Evolutionary conservation across 192 early-diverging fungal species (phyloP), one percentile per base, ranked within the genome.

Genomic region (Fimicolochytrium jonesii): DNA sequence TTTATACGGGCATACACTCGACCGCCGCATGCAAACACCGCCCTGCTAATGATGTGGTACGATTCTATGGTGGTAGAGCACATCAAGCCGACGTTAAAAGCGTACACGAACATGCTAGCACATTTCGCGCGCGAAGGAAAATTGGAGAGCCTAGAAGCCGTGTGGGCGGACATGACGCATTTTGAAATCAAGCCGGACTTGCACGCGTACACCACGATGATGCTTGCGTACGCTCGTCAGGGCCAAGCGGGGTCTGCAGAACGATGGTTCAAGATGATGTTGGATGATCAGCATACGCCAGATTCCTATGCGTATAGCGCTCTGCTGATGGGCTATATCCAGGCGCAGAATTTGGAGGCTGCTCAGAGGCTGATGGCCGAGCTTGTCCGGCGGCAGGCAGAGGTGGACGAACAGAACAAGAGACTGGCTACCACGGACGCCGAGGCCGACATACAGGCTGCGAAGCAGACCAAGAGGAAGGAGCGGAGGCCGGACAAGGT

Each of bases 71-170:
- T 55, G 23, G 26, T 28, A 15, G 49, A 50, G 17, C 51, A 52
- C 26, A 13, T 29, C 23, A n/a, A 11, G 25, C 62, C 62, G 25
- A 23, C n/a, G n/a, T 4, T 55, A 25, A 39, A 64, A 42, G 43
- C 45, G 10, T 42, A 55, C 20, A 64, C 62, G n/a, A 55, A 35
- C 39, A 42, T 64, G 36, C 20, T 64, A 42, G 49, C 62, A n/a
- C 20, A 10, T 33, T 64, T 55, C 32, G 50, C 62, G 30, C 62
- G 62, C 13, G 31, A 32, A 42, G 43, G 62, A 15, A 55, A 64
- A 20, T 20, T 35, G n/a, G 13, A 25, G 17, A 35, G 36, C 20
- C 51, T 45, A 22, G 62, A 64, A 29, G 17, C 43, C 2, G 28
- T 17, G 34, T 64, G 23, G 5, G 25, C 17, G 18, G 51, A 64